Base-by-base conservation (phyloP, 164 flowering plant genomes). In the Macadamia integrifolia region DNA sequence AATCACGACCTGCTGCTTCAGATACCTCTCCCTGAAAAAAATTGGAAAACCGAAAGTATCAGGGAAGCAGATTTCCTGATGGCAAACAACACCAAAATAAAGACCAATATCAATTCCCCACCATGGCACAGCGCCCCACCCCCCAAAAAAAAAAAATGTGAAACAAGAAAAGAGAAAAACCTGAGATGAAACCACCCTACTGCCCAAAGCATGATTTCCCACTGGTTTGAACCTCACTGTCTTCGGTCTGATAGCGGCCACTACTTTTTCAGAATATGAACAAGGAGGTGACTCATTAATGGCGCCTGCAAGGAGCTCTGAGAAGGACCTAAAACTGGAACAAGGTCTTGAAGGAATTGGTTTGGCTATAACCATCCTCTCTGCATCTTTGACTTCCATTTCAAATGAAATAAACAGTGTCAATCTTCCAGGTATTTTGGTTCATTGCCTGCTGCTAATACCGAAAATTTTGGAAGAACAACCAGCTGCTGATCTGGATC, bases 291-390 rank as follows among this genome's bases (percentile, higher is more conserved):
- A 74, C 53, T 78, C 77, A 76, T 79, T 76, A n/a, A 87, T 83
- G 62, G 87, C 87, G 71, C 88, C 85, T 3, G 88, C 79, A 73
- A 90, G 89, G 61, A 90, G 90, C 75, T 81, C 87, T 1, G 96
- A 81, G 81, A 89, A 89, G 18, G 93, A 81, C 69, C 71, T 79
- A 69, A 82, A 86, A 53, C 64, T 76, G 66, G 98, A 84, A 74
- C 81, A 77, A 17, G 99, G 99, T 75, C 88, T 87, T 61, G 93
- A 86, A 65, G 99, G 86, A 64, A 90, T 83, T 14, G 99, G 99
- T 74, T 85, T 92, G 23, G 88, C 90, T 43, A 92, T 74, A 48
- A 85, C 87, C 60, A 79, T 72, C 73, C 86, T 85, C 66, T 87
- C 92, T 48, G 76, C 72, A 63, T 84, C 93, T 61, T 86, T 83